phyloP scores from a whole-genome alignment of 1,139 yeast species.

The Yarrowia galli region DNA sequence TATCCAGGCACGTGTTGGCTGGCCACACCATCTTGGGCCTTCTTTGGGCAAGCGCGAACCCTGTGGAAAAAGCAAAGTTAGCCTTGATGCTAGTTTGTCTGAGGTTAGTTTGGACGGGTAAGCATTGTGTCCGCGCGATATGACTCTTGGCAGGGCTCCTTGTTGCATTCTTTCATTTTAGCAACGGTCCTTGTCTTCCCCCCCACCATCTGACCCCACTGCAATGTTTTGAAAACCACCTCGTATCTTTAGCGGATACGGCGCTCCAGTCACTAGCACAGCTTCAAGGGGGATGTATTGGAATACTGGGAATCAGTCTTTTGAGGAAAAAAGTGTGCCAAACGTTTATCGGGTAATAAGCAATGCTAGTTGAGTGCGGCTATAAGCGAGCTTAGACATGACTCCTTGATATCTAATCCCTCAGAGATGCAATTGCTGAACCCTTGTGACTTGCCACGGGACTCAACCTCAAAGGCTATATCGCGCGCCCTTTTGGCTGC shows the following conservation, averaged over 20 bases:
- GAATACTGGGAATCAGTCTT: not conserved
- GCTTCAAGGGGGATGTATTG: conserved; percentile 7
- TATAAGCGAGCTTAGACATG: not conserved
- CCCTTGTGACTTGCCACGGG: not conserved
- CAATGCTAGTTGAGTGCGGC: conserved; percentile 7
- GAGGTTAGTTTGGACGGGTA: conserved; percentile 2
- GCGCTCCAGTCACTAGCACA: not conserved
- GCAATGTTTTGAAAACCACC: not conserved
- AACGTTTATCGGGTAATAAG: conserved; percentile 13
- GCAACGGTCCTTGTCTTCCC: too few relatives aligned
- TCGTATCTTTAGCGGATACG: not conserved
- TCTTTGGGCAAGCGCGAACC: not conserved
- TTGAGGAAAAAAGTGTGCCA: not conserved
- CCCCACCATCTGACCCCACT: too few relatives aligned
- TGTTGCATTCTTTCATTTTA: not conserved
- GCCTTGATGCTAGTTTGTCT: not conserved
- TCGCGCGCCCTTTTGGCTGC: not conserved
- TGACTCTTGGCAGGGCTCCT: conserved; percentile 12
- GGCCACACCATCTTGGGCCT: not conserved
- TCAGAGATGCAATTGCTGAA: not conserved
- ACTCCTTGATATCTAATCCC: not conserved
- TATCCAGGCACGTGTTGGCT: conserved; percentile 9
- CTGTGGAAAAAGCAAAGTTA: conserved; percentile 20
- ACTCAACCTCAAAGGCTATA: not conserved
- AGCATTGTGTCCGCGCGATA: not conserved